Evolutionary conservation across 2,329 filamentous ascomycete genomes (phyloP).

Genomic region (Penicillium thymicola): DNA sequence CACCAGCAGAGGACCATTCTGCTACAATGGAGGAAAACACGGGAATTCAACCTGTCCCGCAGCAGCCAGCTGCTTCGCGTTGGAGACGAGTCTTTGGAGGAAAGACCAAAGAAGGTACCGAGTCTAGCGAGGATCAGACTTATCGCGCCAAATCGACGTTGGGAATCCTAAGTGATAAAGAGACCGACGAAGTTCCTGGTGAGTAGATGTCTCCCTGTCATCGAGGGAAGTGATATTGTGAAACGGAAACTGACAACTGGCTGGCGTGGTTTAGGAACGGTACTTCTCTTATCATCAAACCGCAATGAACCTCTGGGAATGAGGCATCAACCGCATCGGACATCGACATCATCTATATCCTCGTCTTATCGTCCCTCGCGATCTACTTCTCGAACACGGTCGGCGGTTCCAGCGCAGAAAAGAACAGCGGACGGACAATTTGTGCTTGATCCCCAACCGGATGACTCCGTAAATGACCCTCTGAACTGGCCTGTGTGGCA

Average conservation of each 20-base stretch:
- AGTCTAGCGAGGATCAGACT: slow-evolving; percentile 15
- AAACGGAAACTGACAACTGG: not conserved
- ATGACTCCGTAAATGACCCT: slow-evolving; percentile 85
- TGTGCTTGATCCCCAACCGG: slow-evolving; percentile 86
- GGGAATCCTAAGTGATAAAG: slow-evolving; percentile 77
- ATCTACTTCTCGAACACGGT: slow-evolving; percentile 37
- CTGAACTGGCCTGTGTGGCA: slow-evolving; percentile 86
- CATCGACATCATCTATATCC: slow-evolving; percentile 54
- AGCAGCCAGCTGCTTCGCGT: slow-evolving; percentile 1
- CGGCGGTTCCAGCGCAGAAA: slow-evolving; percentile 55
- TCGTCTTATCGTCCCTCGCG: slow-evolving; percentile 42
- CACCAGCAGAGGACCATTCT: slow-evolving; percentile 1
- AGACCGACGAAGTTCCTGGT: slow-evolving; percentile 88
- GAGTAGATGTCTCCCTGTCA: slow-evolving; percentile 25
- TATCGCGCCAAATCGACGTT: slow-evolving; percentile 54
- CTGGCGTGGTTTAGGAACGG: slow-evolving; percentile 48
- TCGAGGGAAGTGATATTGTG: not conserved
- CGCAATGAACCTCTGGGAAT: slow-evolving; percentile 62
- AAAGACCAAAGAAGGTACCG: not conserved
- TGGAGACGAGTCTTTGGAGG: slow-evolving; percentile 23
- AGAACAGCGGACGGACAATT: slow-evolving; percentile 76
- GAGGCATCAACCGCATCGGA: slow-evolving; percentile 60
- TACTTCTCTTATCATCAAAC: slow-evolving; percentile 58
- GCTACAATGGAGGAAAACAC: not conserved
- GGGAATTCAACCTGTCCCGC: not conserved